These are phyloP conservation scores for Salix exigua DNA, from an alignment of 345 rosid species.

Conservation along the genomic window DNA sequence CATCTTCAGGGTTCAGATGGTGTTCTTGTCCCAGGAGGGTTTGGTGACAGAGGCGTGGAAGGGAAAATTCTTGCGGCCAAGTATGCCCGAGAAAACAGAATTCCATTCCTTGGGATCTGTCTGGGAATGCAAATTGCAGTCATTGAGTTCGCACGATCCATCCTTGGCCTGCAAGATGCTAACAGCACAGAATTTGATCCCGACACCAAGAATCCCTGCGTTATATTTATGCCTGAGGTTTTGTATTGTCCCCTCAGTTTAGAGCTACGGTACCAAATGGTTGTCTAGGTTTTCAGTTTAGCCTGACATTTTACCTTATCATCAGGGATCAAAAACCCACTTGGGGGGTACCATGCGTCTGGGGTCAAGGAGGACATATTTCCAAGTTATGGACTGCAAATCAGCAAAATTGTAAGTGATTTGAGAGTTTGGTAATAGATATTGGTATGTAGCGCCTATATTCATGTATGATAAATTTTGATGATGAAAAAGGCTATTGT, in stretches of 20 bases:
- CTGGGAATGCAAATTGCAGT: slow-evolving; percentile 98
- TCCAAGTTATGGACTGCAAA: slow-evolving; percentile 64
- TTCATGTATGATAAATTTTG: background rate
- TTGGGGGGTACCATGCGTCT: slow-evolving; percentile 99
- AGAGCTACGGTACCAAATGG: background rate
- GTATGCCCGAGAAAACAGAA: slow-evolving; percentile 81
- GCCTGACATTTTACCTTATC: slow-evolving; percentile 1
- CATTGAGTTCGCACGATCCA: slow-evolving; percentile 86
- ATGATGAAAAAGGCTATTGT: background rate
- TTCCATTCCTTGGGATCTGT: slow-evolving; percentile 96
- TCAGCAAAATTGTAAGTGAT: slow-evolving; percentile 72
- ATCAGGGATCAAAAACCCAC: slow-evolving; percentile 92
- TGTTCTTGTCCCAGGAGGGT: slow-evolving; percentile 93
- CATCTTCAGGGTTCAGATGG: slow-evolving; percentile 74
- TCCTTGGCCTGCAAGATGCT: slow-evolving; percentile 71
- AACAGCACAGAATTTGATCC: slow-evolving; percentile 88
- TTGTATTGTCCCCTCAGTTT: background rate
- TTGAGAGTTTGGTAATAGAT: background rate
- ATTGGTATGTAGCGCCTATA: background rate
- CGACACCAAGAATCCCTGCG: slow-evolving; percentile 65
- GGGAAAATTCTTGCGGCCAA: slow-evolving; percentile 97
- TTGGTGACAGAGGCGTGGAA: slow-evolving; percentile 93
- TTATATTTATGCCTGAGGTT: slow-evolving; percentile 98
- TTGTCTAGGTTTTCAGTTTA: background rate
- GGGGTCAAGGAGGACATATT: slow-evolving; percentile 80